Conservation (phyloP, 306 rosid species). For the Trifolium pratense region DNA sequence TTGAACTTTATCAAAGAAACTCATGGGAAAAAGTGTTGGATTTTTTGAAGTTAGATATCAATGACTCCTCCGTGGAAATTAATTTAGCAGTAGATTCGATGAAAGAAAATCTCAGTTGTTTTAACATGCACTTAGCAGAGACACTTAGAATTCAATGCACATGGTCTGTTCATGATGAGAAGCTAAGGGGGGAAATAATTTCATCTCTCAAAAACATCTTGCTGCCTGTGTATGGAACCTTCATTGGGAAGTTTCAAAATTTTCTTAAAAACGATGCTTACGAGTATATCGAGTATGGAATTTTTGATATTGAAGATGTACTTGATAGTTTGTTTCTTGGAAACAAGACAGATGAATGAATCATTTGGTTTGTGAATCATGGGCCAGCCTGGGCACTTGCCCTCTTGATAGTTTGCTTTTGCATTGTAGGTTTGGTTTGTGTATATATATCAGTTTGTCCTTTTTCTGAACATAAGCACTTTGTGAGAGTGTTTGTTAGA, state of each 20-base stretch:
- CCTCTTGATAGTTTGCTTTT: no score
- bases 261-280: background rate
- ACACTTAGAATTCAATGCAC: conserved; percentile 20
- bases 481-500: no score
- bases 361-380: background rate
- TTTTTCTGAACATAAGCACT: no score
- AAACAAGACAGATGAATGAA: background rate
- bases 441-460: no score
- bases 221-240: background rate
- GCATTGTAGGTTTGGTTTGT: no score
- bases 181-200: background rate
- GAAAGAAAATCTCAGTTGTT: conserved; percentile 1
- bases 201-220: background rate
- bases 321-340: background rate
- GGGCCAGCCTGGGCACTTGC: background rate
- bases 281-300: background rate
- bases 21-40: conserved; percentile 68
- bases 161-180: background rate
- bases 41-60: conserved; percentile 55
- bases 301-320: background rate
- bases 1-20: conserved; percentile 33
- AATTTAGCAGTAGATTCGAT: background rate
- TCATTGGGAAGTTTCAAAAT: background rate
- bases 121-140: conserved; percentile 15
- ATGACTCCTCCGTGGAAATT: background rate